These are phyloP conservation scores for Paramyrothecium roridum DNA, from an alignment of 2,329 filamentous ascomycete species.

Conservation along the genomic window DNA sequence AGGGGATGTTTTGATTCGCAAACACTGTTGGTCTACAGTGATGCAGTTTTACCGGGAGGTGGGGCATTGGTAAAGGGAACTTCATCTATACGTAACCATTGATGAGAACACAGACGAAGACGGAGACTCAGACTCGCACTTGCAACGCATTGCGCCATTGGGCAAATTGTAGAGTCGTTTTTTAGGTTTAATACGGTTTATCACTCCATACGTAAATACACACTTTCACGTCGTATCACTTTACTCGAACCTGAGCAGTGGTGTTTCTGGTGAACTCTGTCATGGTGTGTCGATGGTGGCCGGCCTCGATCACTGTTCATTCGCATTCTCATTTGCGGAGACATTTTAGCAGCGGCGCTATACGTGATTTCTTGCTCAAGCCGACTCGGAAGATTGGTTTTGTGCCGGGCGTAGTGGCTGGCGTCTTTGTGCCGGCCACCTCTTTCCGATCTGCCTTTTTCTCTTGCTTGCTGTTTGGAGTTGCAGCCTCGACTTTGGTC, in stretches of 20 bases:
- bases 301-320: no score
- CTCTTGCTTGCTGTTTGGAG: background rate
- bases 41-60: background rate
- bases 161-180: background rate
- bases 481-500: background rate
- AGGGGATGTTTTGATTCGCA: background rate
- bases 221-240: background rate
- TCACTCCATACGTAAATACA: background rate
- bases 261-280: background rate
- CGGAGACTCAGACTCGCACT: background rate
- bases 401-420: background rate
- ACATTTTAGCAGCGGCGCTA: constrained; percentile 49
- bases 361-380: constrained; percentile 46
- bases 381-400: constrained; percentile 40
- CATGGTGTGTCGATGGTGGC: no score
- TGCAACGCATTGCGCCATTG: background rate
- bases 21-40: background rate
- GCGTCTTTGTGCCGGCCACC: background rate
- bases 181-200: background rate
- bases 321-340: constrained; percentile 34
- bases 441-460: background rate
- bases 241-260: background rate
- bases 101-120: background rate
- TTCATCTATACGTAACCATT: background rate
- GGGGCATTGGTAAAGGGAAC: background rate